Evolutionary conservation across 805 yeast species (phyloP).

Genomic region (Starmerella vaccinii): DNA sequence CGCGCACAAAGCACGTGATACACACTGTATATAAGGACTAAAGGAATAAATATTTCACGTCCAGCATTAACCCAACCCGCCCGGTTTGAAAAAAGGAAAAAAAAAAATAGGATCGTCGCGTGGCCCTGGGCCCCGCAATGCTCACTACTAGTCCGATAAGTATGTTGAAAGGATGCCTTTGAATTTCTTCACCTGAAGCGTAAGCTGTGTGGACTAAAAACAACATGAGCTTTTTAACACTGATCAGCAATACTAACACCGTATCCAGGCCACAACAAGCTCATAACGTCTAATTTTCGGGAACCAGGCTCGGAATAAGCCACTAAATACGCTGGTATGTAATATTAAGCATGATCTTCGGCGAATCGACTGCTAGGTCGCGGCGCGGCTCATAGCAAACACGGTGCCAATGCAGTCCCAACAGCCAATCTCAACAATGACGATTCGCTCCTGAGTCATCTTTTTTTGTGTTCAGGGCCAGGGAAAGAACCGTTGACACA

Average conservation of each 20-base stretch:
- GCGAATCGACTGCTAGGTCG: neutral
- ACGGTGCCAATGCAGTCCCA: neutral
- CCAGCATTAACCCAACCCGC: neutral
- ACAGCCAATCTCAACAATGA: constrained; percentile 6
- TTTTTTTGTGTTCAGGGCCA: neutral
- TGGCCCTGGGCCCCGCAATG: no score
- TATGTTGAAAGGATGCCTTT: constrained; percentile 31
- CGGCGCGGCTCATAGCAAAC: neutral
- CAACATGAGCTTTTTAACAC: constrained; percentile 38
- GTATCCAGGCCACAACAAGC: neutral
- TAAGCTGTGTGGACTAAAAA: constrained; percentile 26
- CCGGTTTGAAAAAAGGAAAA: neutral
- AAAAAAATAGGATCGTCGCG: neutral
- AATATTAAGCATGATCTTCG: neutral
- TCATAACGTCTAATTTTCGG: neutral
- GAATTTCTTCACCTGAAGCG: constrained; percentile 37
- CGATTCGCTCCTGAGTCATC: neutral
- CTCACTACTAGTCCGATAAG: constrained; percentile 13
- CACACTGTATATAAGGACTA: neutral
- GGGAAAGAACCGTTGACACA: neutral
- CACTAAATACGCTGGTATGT: neutral
- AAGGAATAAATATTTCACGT: neutral
- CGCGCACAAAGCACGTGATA: constrained; percentile 1
- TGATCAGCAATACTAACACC: constrained; percentile 30
- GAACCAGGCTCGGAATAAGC: no score